phyloP scores from a whole-genome alignment of 2,329 filamentous ascomycete species.

The Epichloe glyceriae region DNA sequence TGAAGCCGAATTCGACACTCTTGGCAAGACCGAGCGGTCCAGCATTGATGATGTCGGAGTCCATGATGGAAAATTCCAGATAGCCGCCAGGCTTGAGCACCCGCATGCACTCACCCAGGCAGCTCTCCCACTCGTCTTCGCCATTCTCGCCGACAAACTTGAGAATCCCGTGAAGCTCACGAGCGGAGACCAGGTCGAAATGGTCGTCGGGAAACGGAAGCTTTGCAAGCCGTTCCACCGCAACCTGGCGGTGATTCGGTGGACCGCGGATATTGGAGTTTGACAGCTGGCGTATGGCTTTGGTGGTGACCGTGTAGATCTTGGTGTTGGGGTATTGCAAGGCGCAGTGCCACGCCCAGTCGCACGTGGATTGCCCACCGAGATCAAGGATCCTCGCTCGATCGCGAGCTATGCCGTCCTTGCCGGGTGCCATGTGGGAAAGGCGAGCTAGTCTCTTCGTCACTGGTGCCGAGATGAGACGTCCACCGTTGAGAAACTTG shows the following conservation, averaged over 20 bases:
- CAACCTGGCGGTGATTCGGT: constrained; percentile 72
- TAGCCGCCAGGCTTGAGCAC: constrained; percentile 88
- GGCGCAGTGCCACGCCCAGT: constrained; percentile 94
- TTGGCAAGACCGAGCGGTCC: constrained; percentile 69
- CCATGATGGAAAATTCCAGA: constrained; percentile 80
- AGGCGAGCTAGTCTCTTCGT: constrained; percentile 47
- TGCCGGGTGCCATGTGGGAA: constrained; percentile 33
- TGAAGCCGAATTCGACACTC: constrained; percentile 83
- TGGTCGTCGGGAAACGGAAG: constrained; percentile 76
- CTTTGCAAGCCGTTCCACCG: constrained; percentile 61
- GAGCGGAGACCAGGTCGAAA: constrained; percentile 85
- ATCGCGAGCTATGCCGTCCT: constrained; percentile 31
- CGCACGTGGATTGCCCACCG: constrained; percentile 70
- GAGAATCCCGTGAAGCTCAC: constrained; percentile 73
- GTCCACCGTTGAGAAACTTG: constrained; percentile 51
- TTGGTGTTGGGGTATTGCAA: constrained; percentile 73
- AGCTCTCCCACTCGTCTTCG: constrained; percentile 78
- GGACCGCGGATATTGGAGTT: constrained; percentile 72
- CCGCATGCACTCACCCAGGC: constrained; percentile 74
- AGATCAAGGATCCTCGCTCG: constrained; percentile 69
- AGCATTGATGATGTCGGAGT: constrained; percentile 79
- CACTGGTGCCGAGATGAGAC: constrained; percentile 49
- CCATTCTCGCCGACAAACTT: constrained; percentile 57
- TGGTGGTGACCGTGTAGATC: constrained; percentile 77
- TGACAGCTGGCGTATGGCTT: constrained; percentile 54